phyloP scores from a whole-genome alignment of 1,284 basidiomycete species.

The Peniophora sp. region DNA sequence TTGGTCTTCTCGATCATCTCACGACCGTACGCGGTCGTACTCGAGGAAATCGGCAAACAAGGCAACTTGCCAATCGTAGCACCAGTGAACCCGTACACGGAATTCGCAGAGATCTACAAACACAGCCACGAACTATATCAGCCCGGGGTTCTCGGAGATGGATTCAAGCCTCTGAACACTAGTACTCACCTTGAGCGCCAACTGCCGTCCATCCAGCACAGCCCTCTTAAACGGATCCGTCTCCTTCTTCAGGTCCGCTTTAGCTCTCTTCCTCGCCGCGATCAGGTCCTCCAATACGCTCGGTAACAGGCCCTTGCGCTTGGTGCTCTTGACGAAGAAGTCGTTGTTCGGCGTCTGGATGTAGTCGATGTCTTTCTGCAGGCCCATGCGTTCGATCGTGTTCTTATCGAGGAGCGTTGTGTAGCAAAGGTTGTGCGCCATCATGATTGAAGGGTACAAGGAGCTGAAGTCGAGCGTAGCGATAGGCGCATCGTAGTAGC shows the following conservation, averaged over 20 bases:
- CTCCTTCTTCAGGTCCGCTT: slow-evolving; percentile 90
- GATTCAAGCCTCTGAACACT: background rate
- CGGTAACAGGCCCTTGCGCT: slow-evolving; percentile 82
- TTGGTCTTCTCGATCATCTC: slow-evolving; percentile 98
- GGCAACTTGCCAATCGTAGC: slow-evolving; percentile 93
- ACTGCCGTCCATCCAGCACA: slow-evolving; percentile 88
- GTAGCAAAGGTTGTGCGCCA: slow-evolving; percentile 97
- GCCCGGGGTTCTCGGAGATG: too few species aligned
- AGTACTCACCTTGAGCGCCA: slow-evolving; percentile 76
- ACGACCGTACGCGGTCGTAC: slow-evolving; percentile 87
- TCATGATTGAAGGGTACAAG: slow-evolving; percentile 98
- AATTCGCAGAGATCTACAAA: slow-evolving; percentile 86
- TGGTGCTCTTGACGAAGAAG: slow-evolving; percentile 68
- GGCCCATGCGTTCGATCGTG: slow-evolving; percentile 68
- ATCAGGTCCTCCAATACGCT: slow-evolving; percentile 91
- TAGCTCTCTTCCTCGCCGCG: slow-evolving; percentile 84
- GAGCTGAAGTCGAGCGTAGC: slow-evolving; percentile 97
- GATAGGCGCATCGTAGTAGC: slow-evolving; percentile 91
- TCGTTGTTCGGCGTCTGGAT: slow-evolving; percentile 91
- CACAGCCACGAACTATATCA: too few species aligned
- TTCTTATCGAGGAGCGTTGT: slow-evolving; percentile 80
- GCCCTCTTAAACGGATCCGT: slow-evolving; percentile 93
- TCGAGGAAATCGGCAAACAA: slow-evolving; percentile 90
- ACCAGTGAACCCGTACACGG: slow-evolving; percentile 95
- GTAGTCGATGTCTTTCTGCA: slow-evolving; percentile 84